Percentiles rank a stretch among this genome's conserved stretches.
Evolutionary conservation across 1,284 basidiomycete genomes (phyloP).

Genomic region (Phenoliferia sp.): DNA sequence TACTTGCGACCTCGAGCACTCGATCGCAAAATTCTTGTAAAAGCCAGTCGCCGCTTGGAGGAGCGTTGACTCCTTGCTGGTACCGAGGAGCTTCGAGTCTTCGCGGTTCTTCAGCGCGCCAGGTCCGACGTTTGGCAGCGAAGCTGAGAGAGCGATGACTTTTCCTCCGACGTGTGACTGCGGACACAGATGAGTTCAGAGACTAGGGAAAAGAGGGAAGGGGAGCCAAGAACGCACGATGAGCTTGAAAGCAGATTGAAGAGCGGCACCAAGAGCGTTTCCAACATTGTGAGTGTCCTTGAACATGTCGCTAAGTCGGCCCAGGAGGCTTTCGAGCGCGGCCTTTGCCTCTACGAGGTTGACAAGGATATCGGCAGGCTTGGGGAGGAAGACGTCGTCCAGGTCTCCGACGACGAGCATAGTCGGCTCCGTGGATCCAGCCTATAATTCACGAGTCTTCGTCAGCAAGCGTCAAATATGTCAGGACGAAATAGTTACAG

Average conservation of each 20-base stretch:
- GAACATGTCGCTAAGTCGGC: conserved; percentile 91
- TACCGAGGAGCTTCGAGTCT: conserved; percentile 93
- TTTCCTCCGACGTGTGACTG: conserved; percentile 89
- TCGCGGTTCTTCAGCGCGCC: conserved; percentile 94
- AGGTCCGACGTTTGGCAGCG: conserved; percentile 80
- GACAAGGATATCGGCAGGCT: conserved; percentile 90
- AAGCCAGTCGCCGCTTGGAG: conserved; percentile 79
- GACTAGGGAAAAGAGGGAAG: not conserved
- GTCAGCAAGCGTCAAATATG: not conserved
- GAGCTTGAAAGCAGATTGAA: conserved; percentile 94
- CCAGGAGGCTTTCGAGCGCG: conserved; percentile 75
- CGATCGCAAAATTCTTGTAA: conserved; percentile 99
- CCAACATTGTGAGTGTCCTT: conserved; percentile 85
- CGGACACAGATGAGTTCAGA: not conserved
- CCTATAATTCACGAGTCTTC: conserved; percentile 46
- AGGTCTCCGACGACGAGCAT: conserved; percentile 98
- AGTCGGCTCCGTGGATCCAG: conserved; percentile 74
- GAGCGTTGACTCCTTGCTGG: conserved; percentile 83
- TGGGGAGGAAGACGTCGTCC: conserved; percentile 95
- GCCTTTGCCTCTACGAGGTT: conserved; percentile 82
- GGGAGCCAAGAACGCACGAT: conserved; percentile 62
- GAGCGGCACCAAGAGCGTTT: conserved; percentile 89
- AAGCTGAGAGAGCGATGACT: conserved; percentile 82
- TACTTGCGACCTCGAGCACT: conserved; percentile 94
- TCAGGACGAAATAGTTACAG: conserved; percentile 34